Evolutionary conservation across 495 filamentous ascomycete species (phyloP), one percentile per base, ranked within the genome.

Genomic region (Tirmania nivea): DNA sequence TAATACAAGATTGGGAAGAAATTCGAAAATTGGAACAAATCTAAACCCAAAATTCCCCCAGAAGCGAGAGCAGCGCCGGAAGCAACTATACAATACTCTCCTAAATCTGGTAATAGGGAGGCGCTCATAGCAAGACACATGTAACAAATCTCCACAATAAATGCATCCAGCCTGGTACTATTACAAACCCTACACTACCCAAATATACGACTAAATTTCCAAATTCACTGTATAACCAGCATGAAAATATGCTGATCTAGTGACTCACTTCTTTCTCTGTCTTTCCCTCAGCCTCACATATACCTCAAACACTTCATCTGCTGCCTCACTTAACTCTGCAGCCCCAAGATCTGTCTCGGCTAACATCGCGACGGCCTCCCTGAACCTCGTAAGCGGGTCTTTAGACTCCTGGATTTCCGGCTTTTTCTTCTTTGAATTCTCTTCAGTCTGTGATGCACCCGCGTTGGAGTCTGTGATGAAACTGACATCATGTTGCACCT

Each of bases 291-390:
- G 48, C 14, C 52, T 54, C 45, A 31, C 49, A 54, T 61, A 61
- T 47, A 58, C 52, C 10, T 54, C 45, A 51, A 61, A 61, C 8
- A 61, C 25, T 5, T 57, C 12, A 45, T 61, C 42, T 35, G 61
- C 59, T 9, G 59, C 49, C 45, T 57, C 55, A 3, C 55, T 53
- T 8, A 39, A 55, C 36, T 61, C 58, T 14, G n/a, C 25, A 31
- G 47, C 34, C 11, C 54, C 47, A 34, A 61, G 50, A 14, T 12
- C 11, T 1, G 49, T 19, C 12, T 5, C 20, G 39, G 52, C 59
- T 20, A 60, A 20, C 9, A 52, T 8, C 14, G 25, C n/a, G n/a
- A 60, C 36, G 12, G 59, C 48, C 48, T 42, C 54, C 20, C 49
- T 48, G 11, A 60, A 35, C 16, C 34, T 35, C 2, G 35, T 52